phyloP scores from a whole-genome alignment of 352 stramenopile genomes.

The Globisporangium orthogonon region DNA sequence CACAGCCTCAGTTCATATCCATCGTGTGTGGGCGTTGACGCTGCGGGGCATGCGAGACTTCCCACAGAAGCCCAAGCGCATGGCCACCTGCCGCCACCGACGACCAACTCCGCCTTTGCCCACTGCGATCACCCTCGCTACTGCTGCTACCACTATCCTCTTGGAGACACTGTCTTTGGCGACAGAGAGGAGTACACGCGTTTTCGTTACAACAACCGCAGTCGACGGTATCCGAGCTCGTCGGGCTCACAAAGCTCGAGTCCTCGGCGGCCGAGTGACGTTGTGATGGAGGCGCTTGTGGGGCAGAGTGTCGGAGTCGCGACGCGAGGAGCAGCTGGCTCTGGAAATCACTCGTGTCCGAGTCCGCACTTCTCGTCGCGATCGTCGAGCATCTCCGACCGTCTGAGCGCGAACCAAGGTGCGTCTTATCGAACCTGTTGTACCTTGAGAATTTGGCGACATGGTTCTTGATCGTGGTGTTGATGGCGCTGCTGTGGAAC shows the following conservation, averaged over 20 bases:
- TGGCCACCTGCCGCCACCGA: background rate
- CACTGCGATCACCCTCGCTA: background rate
- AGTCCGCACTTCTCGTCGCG: conserved; percentile 64
- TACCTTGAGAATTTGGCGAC: background rate
- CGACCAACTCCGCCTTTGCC: background rate
- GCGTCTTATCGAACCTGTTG: background rate
- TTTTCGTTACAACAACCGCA: background rate
- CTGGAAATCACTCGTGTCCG: conserved; percentile 20
- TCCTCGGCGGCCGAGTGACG: conserved; percentile 19
- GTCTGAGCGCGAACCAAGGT: conserved; percentile 47
- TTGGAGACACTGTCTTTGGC: background rate
- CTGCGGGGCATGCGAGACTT: too few relatives aligned
- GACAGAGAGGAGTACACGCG: conserved; percentile 2
- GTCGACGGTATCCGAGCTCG: background rate
- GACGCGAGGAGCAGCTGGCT: background rate
- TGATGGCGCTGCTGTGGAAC: background rate
- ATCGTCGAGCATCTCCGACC: conserved; percentile 49
- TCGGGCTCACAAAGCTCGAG: conserved; percentile 21
- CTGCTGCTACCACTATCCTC: conserved; percentile 7
- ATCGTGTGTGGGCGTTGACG: background rate
- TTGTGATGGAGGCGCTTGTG: conserved; percentile 20
- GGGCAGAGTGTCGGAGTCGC: conserved; percentile 9
- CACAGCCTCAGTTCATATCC: background rate
- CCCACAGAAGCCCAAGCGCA: background rate
- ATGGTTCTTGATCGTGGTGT: conserved; percentile 1